Percentiles rank a stretch among this genome's conserved stretches.
Evolutionary conservation across 805 yeast species (phyloP).

Genomic region (Ogataea naganishii): DNA sequence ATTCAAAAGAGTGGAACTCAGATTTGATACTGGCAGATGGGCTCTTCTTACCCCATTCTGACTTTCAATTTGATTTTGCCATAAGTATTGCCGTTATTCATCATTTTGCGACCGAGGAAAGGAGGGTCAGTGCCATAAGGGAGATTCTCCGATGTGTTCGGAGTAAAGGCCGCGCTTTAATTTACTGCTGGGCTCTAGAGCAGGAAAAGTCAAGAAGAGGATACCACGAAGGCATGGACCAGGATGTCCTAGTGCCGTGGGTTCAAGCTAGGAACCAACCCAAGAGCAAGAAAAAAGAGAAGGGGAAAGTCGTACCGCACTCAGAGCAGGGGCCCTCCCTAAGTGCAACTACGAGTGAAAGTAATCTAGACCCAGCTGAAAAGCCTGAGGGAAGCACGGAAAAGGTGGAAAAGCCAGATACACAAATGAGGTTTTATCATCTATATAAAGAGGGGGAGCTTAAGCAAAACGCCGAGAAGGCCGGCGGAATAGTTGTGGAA

Average conservation of each 20-base stretch:
- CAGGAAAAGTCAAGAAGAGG: conserved; percentile 86
- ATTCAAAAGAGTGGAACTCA: conserved; percentile 15
- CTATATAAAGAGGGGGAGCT: conserved; percentile 80
- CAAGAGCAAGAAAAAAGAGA: conserved; percentile 22
- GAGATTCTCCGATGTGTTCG: conserved; percentile 53
- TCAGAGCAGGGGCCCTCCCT: too few relatives aligned
- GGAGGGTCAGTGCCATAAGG: conserved; percentile 68
- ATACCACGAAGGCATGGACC: conserved; percentile 84
- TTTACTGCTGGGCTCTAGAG: conserved; percentile 96
- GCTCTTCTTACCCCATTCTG: conserved; percentile 48
- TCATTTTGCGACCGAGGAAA: conserved; percentile 79
- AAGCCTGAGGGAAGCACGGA: conserved; percentile 10
- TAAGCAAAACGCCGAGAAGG: conserved; percentile 54
- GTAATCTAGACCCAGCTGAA: conserved; percentile 1
- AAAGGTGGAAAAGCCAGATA: conserved; percentile 23
- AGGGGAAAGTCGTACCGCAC: too few relatives aligned
- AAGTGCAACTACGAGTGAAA: conserved; percentile 2
- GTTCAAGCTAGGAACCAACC: conserved; percentile 49
- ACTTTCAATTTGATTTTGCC: conserved; percentile 59
- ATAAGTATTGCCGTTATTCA: conserved; percentile 94
- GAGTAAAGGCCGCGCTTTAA: conserved; percentile 58
- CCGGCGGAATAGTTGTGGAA: conserved; percentile 62
- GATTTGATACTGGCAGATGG: conserved; percentile 82
- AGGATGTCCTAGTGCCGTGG: conserved; percentile 96
- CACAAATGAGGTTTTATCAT: conserved; percentile 83